Evolutionary conservation across 495 filamentous ascomycete species (phyloP), one percentile per base, ranked within the genome.

Genomic region (Annulohypoxylon moriforme): DNA sequence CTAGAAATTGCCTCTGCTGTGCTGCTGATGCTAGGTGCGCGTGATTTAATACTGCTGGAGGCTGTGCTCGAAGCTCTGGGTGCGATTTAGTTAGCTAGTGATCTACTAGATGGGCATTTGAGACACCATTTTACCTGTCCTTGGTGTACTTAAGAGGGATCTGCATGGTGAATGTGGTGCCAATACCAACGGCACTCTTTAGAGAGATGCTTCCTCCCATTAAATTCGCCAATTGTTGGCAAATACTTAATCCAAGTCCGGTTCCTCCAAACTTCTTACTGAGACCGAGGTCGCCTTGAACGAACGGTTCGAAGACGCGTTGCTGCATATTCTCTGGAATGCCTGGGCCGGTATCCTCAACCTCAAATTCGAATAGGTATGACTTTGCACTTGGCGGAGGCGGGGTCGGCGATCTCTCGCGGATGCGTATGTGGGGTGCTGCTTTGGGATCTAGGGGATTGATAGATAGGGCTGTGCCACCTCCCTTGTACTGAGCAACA

Each of bases 191-290:
- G 9, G 90, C 84, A 75, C 93, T 97, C 60, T 88, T 85, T 13
- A 98, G 83, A 4, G 85, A 75, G 38, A 98, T 93, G 6, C 78
- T 84, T 22, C 94, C 94, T 42, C 89, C 88, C 93, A 98, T 97
- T 34, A 97, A 80, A 5, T 80, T 89, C 4, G 94, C 91, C 33
- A 98, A 83, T 76, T 98, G 94, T 11, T 90, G 88, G 76, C 93
- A 97, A 71, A 98, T 98, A 71, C 91, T 93, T 55, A 98, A 77
- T 8, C 94, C 94, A 6, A 98, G 81, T n/a, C 94, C 94, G 6
- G 94, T 97, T 13, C 94, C 94, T 22, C 93, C 94, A 75, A 91
- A 96, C 69, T 95, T 96, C 76, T 93, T 96, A 79, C 90, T 94
- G 20, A 98, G 81, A 1, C 93, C 91, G 9, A 96, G 81, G 76